Conservation (phyloP, 78 protist genomes). For the Goniomonas avonlea region DNA sequence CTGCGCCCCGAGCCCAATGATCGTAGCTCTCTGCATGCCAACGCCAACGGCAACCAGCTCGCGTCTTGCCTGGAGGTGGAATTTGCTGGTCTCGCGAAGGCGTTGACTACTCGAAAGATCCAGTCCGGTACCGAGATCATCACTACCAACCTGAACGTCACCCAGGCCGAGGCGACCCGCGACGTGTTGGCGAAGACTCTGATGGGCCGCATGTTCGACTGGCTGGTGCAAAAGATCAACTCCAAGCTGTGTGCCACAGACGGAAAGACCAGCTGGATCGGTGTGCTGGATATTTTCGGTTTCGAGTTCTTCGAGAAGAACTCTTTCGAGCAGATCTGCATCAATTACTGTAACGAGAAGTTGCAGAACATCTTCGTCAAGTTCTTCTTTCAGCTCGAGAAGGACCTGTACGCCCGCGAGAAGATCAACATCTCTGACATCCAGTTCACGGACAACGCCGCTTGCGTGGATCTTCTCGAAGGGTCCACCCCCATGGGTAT, state of each 20-base stretch:
- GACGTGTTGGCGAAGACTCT: slow-evolving; percentile 67
- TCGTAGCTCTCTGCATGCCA: too few species aligned
- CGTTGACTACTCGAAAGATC: background rate
- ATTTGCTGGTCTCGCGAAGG: too few species aligned
- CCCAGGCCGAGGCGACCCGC: slow-evolving; percentile 34
- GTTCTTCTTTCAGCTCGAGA: slow-evolving; percentile 53
- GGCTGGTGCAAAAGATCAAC: slow-evolving; percentile 42
- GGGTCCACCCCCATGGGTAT: slow-evolving; percentile 47
- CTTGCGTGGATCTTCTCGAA: too few species aligned
- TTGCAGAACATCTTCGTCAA: slow-evolving; percentile 69
- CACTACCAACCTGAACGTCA: background rate
- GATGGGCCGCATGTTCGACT: slow-evolving; percentile 65
- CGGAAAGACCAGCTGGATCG: background rate
- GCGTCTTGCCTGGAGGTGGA: too few species aligned
- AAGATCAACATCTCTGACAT: slow-evolving; percentile 59
- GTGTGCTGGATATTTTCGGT: slow-evolving; percentile 56
- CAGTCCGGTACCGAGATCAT: background rate
- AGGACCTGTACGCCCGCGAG: slow-evolving; percentile 57
- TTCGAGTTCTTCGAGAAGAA: slow-evolving; percentile 66
- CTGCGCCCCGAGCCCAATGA: too few species aligned
- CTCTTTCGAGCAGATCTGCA: slow-evolving; percentile 29
- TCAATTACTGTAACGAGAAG: slow-evolving; percentile 82
- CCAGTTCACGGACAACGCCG: slow-evolving; percentile 33
- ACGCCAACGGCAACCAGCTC: too few species aligned
- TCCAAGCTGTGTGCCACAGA: background rate